These are phyloP conservation scores for Pestalotiopsis sp. DNA, from an alignment of 2,329 filamentous ascomycete genomes.

Conservation along the genomic window DNA sequence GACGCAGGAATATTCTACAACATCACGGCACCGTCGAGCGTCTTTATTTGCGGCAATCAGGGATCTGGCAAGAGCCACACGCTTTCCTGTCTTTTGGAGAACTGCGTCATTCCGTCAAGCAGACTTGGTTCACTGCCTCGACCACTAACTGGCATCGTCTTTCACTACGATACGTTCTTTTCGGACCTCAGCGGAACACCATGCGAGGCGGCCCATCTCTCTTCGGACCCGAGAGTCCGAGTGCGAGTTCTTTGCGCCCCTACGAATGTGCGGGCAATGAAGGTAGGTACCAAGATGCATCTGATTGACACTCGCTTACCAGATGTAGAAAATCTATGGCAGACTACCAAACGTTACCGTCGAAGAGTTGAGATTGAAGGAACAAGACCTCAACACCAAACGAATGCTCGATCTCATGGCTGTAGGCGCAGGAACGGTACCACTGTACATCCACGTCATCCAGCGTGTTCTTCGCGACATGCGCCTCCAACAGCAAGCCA, in stretches of 20 bases:
- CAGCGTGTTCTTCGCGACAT: slow-evolving; percentile 60
- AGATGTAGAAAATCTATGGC: slow-evolving; percentile 41
- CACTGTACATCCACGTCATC: slow-evolving; percentile 62
- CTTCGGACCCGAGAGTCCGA: slow-evolving; percentile 42
- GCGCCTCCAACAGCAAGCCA: slow-evolving; percentile 46
- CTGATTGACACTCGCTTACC: slow-evolving; percentile 9
- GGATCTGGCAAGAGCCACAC: slow-evolving; percentile 68
- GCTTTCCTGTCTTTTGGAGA: slow-evolving; percentile 58
- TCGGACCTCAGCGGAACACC: slow-evolving; percentile 50
- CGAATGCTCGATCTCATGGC: slow-evolving; percentile 66
- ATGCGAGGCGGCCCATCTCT: slow-evolving; percentile 63
- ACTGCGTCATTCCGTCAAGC: slow-evolving; percentile 51
- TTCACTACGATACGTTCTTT: slow-evolving; percentile 65
- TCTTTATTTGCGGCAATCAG: slow-evolving; percentile 67
- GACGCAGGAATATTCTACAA: slow-evolving; percentile 46
- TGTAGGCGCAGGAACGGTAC: slow-evolving; percentile 45
- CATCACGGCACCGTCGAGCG: slow-evolving; percentile 54
- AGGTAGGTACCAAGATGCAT: slow-evolving; percentile 24
- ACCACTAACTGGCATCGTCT: slow-evolving; percentile 63
- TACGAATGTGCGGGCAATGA: slow-evolving; percentile 49
- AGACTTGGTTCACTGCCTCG: slow-evolving; percentile 46
- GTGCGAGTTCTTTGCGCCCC: slow-evolving; percentile 59
- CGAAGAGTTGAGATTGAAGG: slow-evolving; percentile 52
- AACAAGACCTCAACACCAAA: slow-evolving; percentile 57
- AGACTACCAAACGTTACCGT: slow-evolving; percentile 47